These are phyloP conservation scores for Solanum appendiculatum DNA, from an alignment of 257 asterid species.

Conservation along the genomic window DNA sequence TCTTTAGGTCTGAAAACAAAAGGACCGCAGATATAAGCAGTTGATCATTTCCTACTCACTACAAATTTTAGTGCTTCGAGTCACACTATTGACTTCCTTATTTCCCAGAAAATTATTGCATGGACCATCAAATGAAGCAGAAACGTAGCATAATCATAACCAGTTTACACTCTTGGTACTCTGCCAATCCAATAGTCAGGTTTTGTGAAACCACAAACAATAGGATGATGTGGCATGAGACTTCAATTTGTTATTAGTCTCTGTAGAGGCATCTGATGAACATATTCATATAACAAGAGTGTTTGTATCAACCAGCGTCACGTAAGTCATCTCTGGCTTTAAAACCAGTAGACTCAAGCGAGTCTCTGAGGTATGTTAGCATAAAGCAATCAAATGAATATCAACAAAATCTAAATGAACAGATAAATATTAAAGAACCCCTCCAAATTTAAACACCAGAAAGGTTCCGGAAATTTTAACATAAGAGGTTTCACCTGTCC, in stretches of 20 bases:
- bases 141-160: neutral
- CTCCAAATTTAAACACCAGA: neutral
- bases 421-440: neutral
- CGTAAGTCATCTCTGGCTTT: neutral
- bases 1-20: neutral
- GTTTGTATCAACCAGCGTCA: neutral
- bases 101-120: too few relatives aligned
- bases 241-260: neutral
- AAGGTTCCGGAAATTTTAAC: neutral
- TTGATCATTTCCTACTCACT: neutral
- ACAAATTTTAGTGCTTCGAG: neutral
- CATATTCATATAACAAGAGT: neutral
- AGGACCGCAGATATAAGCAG: neutral
- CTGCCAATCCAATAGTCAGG: neutral
- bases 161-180: neutral
- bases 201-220: neutral
- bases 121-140: neutral
- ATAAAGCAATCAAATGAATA: neutral
- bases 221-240: neutral
- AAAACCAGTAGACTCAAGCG: neutral
- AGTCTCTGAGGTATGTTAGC: neutral
- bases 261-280: neutral
- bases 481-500: slow-evolving; percentile 41
- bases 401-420: neutral
- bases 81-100: neutral